These are phyloP conservation scores for Whalleya microplaca DNA, from an alignment of 2,329 filamentous ascomycete species.

Conservation along the genomic window DNA sequence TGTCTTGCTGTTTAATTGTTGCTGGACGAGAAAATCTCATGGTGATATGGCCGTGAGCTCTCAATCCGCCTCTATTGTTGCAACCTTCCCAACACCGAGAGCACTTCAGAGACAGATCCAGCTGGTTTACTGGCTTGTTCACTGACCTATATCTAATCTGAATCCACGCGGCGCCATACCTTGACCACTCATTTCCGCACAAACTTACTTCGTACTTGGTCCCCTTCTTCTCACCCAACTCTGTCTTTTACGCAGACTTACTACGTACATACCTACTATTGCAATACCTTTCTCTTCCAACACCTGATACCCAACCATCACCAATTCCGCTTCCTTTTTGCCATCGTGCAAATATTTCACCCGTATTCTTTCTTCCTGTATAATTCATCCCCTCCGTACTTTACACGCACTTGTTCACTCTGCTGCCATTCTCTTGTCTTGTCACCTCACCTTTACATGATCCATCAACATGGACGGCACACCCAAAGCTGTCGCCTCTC, in stretches of 20 bases:
- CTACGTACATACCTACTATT: slow-evolving; percentile 1
- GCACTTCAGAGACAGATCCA: slow-evolving; percentile 6
- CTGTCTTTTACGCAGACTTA: slow-evolving; percentile 1
- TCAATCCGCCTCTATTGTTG: slow-evolving; percentile 25
- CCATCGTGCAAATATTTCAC: background rate
- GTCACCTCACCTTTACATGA: slow-evolving; percentile 22
- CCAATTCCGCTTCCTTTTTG: background rate
- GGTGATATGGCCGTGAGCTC: slow-evolving; percentile 29
- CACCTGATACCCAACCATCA: background rate
- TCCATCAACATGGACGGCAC: slow-evolving; percentile 35
- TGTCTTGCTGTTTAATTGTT: slow-evolving; percentile 31
- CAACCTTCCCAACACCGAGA: slow-evolving; percentile 14
- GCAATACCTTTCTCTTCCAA: background rate
- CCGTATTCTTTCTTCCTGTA: slow-evolving; percentile 1
- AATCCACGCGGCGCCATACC: slow-evolving; percentile 2
- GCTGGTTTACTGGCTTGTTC: slow-evolving; percentile 11
- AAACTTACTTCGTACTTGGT: background rate
- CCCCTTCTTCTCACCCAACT: background rate
- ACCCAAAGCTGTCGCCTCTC: slow-evolving; percentile 32
- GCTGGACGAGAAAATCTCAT: slow-evolving; percentile 38
- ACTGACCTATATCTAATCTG: slow-evolving; percentile 13
- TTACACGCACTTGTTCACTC: slow-evolving; percentile 3
- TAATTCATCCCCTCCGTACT: slow-evolving; percentile 8
- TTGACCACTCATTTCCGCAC: background rate
- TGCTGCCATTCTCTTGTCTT: background rate